Conservation (phyloP, 441 rosid species). For the Macaranga tanarius region DNA sequence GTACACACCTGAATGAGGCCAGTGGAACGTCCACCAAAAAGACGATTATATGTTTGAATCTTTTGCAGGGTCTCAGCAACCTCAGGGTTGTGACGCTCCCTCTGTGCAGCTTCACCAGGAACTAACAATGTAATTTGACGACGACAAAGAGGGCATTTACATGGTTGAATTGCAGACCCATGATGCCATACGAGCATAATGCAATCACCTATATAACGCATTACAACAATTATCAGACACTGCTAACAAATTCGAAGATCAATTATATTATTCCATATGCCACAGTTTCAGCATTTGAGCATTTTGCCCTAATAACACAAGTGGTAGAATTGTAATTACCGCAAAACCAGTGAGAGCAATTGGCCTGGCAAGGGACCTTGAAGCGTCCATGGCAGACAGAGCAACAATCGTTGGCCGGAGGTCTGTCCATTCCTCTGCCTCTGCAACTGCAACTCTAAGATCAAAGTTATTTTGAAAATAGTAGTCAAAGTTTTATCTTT, state of each 20-base stretch:
- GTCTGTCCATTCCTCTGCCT: constrained; percentile 51
- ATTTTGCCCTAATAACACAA: neutral
- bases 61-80: constrained; percentile 48
- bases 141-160: constrained; percentile 87
- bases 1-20: constrained; percentile 60
- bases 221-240: no score
- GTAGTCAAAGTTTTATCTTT: no score
- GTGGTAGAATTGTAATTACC: constrained; percentile 34
- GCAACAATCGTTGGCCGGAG: constrained; percentile 64
- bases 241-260: no score
- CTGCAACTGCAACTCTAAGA: no score
- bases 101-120: constrained; percentile 55
- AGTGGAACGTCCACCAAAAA: constrained; percentile 54
- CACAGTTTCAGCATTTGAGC: no score
- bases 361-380: constrained; percentile 79
- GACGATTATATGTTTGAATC: constrained; percentile 67
- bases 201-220: constrained; percentile 51
- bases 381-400: constrained; percentile 73
- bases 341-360: constrained; percentile 98
- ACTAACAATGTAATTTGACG: constrained; percentile 73
- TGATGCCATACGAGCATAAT: constrained; percentile 87
- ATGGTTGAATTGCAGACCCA: constrained; percentile 67
- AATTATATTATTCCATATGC: no score
- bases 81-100: constrained; percentile 41
- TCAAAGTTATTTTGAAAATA: no score